Evolutionary conservation across 768 basidiomycete species (phyloP).

Genomic region (Crepidotus variabilis): DNA sequence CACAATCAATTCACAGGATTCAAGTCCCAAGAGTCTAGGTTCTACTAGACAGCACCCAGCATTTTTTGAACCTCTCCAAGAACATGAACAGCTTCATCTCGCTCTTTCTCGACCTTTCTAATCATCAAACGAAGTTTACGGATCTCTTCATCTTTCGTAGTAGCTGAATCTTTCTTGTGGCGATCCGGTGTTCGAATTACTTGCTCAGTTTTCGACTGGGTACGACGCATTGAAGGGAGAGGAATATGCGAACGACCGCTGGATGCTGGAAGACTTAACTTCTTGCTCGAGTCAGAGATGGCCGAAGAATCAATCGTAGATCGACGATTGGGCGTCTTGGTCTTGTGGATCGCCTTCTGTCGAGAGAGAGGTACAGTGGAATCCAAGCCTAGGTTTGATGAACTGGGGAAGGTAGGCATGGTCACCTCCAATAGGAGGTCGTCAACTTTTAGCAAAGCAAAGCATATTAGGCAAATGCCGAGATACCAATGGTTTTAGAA

Average conservation of each 20-base stretch:
- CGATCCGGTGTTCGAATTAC: not conserved
- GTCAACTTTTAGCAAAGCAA: not conserved
- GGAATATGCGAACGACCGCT: not conserved
- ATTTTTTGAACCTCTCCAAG: not conserved
- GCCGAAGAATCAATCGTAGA: not conserved
- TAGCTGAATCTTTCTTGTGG: not conserved
- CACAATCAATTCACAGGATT: too few relatives aligned
- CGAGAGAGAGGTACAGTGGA: not conserved
- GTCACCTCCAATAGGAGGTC: not conserved
- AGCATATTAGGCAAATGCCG: not conserved
- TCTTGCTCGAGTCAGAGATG: not conserved
- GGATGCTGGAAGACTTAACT: not conserved
- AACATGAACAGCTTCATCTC: not conserved
- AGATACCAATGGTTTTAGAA: not conserved
- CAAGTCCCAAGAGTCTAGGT: not conserved
- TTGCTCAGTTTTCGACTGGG: not conserved
- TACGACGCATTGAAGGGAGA: not conserved
- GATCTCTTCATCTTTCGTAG: not conserved
- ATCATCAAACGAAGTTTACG: not conserved
- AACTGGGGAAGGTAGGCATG: not conserved
- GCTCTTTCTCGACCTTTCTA: not conserved
- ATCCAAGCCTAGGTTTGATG: not conserved
- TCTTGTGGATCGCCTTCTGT: not conserved
- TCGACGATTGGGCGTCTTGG: not conserved
- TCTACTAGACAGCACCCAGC: not conserved